phyloP scores from a whole-genome alignment of 2,329 filamentous ascomycete genomes.

The Pseudopithomyces chartarum region DNA sequence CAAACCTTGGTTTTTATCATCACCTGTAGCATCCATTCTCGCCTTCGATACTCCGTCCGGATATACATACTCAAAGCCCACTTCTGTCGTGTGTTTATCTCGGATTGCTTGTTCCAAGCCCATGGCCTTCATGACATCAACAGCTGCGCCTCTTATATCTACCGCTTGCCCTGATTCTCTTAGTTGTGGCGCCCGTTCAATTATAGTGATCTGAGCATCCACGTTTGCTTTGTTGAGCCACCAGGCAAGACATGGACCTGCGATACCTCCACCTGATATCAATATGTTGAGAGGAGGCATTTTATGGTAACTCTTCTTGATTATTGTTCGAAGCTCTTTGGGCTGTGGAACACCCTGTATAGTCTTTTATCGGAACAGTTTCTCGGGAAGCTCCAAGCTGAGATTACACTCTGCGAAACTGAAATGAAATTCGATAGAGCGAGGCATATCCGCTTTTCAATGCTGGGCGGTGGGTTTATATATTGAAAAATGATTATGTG shows the following conservation, averaged over 20 bases:
- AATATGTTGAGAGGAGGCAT: constrained; percentile 26
- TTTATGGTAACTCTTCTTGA: neutral
- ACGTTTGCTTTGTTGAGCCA: constrained; percentile 52
- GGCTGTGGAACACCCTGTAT: neutral
- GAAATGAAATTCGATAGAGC: too few species aligned
- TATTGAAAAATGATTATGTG: neutral
- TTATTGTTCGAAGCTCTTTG: neutral
- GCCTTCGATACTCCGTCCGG: constrained; percentile 27
- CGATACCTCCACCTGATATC: constrained; percentile 37
- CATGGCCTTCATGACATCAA: constrained; percentile 59
- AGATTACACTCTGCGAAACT: too few species aligned
- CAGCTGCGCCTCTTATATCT: constrained; percentile 58
- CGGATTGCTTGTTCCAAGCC: constrained; percentile 53
- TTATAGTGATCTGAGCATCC: constrained; percentile 42
- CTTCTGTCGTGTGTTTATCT: constrained; percentile 51
- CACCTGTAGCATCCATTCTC: constrained; percentile 41
- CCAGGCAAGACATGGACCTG: constrained; percentile 52
- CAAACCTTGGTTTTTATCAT: constrained; percentile 48
- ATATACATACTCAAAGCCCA: constrained; percentile 52
- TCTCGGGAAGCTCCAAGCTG: neutral
- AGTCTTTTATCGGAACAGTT: too few species aligned
- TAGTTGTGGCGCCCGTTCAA: constrained; percentile 50
- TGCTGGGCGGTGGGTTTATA: neutral
- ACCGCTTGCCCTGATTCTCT: constrained; percentile 58
- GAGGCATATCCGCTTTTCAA: too few species aligned